Base-by-base conservation (phyloP, 345 rosid species). In the Hibiscus syriacus region DNA sequence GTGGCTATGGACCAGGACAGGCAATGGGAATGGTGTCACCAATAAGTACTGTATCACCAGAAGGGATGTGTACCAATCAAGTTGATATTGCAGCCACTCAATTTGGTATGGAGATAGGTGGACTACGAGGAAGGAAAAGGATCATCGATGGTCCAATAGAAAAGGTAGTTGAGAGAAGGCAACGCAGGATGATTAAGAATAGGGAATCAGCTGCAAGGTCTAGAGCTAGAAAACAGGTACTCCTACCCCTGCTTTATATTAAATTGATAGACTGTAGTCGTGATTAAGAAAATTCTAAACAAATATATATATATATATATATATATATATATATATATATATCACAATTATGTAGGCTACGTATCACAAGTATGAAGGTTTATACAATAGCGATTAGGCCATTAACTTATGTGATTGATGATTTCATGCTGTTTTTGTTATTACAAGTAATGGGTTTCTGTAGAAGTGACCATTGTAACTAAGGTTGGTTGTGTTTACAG, bases 171-270 rank as follows among this genome's bases (percentile, higher is more conserved):
- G 97, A 93, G 71, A 82, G 97, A 73, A 80, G 97, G 71, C 98
- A 93, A 70, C 70, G 98, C 43, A 79, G 94, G 84, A 90, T 93
- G 98, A 90, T 93, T 53, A 93, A 93, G 86, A 93, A 93, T 32
- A 77, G 97, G 5, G 98, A 93, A 67, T 93, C 97, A 16, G 96
- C 98, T 8, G 98, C 97, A 0, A 80, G 98, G 74, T 90, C 98
- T 45, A 81, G 97, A 80, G 98, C 97, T 72, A 77, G 97, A 77
- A 93, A 90, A 63, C 97, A 90, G 90, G 98, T 92, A 68, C 30
- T n/a, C n/a, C n/a, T 10, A 6, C 8, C 20, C 50, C 8, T 34
- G 55, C 38, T 29, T 3, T 65, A 22, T 5, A 11, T 3, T n/a
- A n/a, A 60, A 60, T 11, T 22, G 17, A 20, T 12, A 9, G 0